Conservation (phyloP, 208 protist genomes). For the Blastocrithidia nonstop region DNA sequence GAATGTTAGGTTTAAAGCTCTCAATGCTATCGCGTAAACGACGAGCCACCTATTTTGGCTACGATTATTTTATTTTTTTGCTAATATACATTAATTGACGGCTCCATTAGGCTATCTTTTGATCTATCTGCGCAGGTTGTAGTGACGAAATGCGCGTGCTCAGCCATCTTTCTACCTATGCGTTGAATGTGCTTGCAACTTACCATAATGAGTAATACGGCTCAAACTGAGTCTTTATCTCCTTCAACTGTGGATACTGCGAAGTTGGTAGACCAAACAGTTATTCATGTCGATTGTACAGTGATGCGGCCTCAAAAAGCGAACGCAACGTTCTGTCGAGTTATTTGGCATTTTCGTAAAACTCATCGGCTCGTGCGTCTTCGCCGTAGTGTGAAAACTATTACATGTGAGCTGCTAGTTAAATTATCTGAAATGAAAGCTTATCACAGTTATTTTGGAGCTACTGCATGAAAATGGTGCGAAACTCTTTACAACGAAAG, state of each 20-base stretch:
- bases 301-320: conserved; percentile 44
- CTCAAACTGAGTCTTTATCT: conserved; percentile 76
- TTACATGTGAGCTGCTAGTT: conserved; percentile 69
- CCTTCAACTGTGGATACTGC: conserved; percentile 81
- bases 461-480: conserved; percentile 76
- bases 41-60: conserved; percentile 60
- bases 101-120: conserved; percentile 69
- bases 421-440: conserved; percentile 66
- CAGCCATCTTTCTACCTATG: conserved; percentile 78
- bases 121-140: conserved; percentile 64
- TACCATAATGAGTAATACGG: conserved; percentile 86
- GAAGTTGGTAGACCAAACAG: conserved; percentile 74
- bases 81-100: conserved; percentile 64
- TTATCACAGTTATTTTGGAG: conserved; percentile 79
- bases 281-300: conserved; percentile 84
- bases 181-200: conserved; percentile 65
- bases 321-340: conserved; percentile 52
- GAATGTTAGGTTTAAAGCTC: conserved; percentile 84
- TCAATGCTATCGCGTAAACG: conserved; percentile 83
- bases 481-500: conserved; percentile 85
- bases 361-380: conserved; percentile 71
- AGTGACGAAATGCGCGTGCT: conserved; percentile 78
- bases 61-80: conserved; percentile 79
- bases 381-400: conserved; percentile 77
- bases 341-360: conserved; percentile 68